These are phyloP conservation scores for Hippophae tibetana DNA, from an alignment of 306 rosid genomes.

Conservation along the genomic window DNA sequence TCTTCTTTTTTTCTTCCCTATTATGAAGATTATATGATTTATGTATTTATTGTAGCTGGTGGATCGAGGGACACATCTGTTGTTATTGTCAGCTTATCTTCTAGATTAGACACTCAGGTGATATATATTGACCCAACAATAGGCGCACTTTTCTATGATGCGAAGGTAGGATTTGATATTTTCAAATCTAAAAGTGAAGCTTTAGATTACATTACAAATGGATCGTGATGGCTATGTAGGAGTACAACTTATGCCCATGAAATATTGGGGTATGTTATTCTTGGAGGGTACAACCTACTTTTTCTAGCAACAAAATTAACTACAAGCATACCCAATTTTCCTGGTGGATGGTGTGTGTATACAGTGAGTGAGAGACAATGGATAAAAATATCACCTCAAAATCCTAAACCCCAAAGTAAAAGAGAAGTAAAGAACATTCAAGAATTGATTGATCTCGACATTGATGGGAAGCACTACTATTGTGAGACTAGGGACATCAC, in stretches of 20 bases:
- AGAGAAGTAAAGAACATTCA: too few relatives aligned
- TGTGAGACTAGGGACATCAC: too few relatives aligned
- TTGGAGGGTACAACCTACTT: slow-evolving; percentile 67
- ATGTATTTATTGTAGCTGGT: slow-evolving; percentile 8
- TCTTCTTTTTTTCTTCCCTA: background rate
- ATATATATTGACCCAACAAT: too few relatives aligned
- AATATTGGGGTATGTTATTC: slow-evolving; percentile 70
- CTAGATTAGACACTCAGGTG: slow-evolving; percentile 24
- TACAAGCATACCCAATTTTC: too few relatives aligned
- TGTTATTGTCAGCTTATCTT: slow-evolving; percentile 43
- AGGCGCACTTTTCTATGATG: too few relatives aligned
- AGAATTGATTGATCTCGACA: too few relatives aligned
- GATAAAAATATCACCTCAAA: too few relatives aligned
- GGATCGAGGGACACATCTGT: slow-evolving; percentile 48
- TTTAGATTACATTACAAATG: slow-evolving; percentile 34
- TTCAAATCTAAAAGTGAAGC: slow-evolving; percentile 41
- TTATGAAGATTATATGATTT: background rate
- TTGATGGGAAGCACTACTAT: too few relatives aligned
- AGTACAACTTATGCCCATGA: slow-evolving; percentile 46
- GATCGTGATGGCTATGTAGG: slow-evolving; percentile 47
- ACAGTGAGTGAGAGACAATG: too few relatives aligned
- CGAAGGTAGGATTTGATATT: slow-evolving; percentile 41
- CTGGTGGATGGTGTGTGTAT: too few relatives aligned
- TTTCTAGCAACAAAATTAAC: slow-evolving; percentile 69
- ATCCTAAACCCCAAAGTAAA: too few relatives aligned